Percentiles rank a stretch among this genome's conserved stretches.
These are phyloP conservation scores for Porphyrellus cyaneotinctus DNA, from an alignment of 768 basidiomycete species.

Conservation along the genomic window DNA sequence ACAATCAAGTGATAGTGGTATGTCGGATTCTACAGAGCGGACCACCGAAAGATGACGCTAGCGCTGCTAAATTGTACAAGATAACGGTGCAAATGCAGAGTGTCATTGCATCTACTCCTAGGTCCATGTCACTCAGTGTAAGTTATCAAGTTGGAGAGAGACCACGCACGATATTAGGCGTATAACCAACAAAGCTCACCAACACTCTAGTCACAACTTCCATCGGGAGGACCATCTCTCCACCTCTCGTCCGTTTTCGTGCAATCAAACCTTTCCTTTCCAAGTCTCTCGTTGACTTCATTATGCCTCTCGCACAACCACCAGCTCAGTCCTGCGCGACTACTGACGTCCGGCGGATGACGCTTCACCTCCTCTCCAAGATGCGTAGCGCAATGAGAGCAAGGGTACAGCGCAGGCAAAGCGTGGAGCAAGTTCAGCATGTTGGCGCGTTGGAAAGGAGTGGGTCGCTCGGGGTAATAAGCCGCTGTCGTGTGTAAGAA, in stretches of 20 bases:
- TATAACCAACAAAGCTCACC: conserved; percentile 6
- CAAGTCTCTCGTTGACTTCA: conserved; percentile 82
- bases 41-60: not conserved
- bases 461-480: conserved; percentile 86
- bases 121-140: not conserved
- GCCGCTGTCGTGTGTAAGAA: conserved; percentile 95
- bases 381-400: conserved; percentile 78
- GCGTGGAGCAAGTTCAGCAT: conserved; percentile 81
- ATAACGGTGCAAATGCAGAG: not conserved
- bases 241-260: conserved; percentile 80
- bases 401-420: conserved; percentile 84
- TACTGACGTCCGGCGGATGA: conserved; percentile 76
- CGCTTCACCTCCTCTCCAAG: conserved; percentile 65
- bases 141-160: too few species aligned
- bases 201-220: conserved; percentile 71
- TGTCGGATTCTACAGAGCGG: not conserved
- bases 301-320: conserved; percentile 96
- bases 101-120: not conserved
- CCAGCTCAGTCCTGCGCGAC: conserved; percentile 59
- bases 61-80: not conserved
- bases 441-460: conserved; percentile 67
- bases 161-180: not conserved
- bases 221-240: conserved; percentile 87
- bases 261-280: conserved; percentile 84
- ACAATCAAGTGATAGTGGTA: conserved; percentile 1